Evolutionary conservation across 495 filamentous ascomycete species (phyloP).

Genomic region (Xylaria acuta): DNA sequence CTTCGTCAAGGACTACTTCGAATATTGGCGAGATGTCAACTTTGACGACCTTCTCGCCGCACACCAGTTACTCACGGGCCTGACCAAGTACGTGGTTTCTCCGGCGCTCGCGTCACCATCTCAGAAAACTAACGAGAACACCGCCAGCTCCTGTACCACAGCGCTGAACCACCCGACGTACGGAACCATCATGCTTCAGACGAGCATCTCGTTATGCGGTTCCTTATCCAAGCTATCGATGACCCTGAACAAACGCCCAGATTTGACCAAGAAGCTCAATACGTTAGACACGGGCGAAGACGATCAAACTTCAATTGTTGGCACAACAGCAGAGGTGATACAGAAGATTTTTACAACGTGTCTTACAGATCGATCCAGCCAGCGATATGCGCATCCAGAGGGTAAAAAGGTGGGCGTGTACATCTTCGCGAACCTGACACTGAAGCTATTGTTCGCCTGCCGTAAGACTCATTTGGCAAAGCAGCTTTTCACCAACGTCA

Average conservation of each 20-base stretch:
- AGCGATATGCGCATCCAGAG: conserved; percentile 65
- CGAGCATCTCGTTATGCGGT: conserved; percentile 75
- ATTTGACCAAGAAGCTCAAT: conserved; percentile 66
- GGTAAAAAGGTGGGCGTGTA: conserved; percentile 90
- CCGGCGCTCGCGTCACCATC: background rate
- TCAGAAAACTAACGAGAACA: conserved; percentile 15
- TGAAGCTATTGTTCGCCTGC: conserved; percentile 86
- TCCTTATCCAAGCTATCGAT: conserved; percentile 81
- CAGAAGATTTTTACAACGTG: conserved; percentile 91
- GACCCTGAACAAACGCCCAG: conserved; percentile 75
- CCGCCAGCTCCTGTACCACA: conserved; percentile 73
- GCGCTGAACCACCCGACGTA: conserved; percentile 79
- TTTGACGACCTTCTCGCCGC: conserved; percentile 75
- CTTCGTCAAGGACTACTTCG: conserved; percentile 80
- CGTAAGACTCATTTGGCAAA: conserved; percentile 71
- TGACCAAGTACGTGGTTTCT: conserved; percentile 64
- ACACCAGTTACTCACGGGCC: conserved; percentile 71
- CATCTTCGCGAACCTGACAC: conserved; percentile 84
- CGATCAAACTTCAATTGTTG: conserved; percentile 74
- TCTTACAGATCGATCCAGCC: conserved; percentile 77
- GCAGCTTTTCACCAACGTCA: conserved; percentile 89
- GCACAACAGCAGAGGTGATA: conserved; percentile 83
- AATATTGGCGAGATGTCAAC: conserved; percentile 79
- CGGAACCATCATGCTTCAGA: conserved; percentile 78
- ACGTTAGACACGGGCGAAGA: conserved; percentile 56